phyloP scores from a whole-genome alignment of 2,329 filamentous ascomycete genomes.

The Fusarium poae region DNA sequence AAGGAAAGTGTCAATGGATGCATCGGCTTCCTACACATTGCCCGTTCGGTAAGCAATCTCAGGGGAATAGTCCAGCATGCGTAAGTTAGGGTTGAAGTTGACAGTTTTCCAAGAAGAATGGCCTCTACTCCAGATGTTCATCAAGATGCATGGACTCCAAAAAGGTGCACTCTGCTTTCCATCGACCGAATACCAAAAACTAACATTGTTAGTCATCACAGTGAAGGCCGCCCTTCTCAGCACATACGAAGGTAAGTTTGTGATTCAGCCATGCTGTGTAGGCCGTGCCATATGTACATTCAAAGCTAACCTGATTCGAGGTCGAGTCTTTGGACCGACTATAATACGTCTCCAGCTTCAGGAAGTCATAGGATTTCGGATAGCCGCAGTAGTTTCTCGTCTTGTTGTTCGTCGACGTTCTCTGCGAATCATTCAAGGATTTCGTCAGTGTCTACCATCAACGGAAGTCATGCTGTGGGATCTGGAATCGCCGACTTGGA shows the following conservation, averaged over 20 bases:
- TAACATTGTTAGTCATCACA: conserved; percentile 16
- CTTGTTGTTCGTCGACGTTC: conserved; percentile 61
- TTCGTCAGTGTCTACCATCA: conserved; percentile 66
- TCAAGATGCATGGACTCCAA: conserved; percentile 39
- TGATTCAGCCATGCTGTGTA: neutral
- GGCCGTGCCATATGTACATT: neutral
- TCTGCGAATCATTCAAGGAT: conserved; percentile 65
- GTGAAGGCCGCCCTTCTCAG: conserved; percentile 37
- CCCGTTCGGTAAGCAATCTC: conserved; percentile 45
- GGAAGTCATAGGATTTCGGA: conserved; percentile 57
- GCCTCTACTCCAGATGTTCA: conserved; percentile 40
- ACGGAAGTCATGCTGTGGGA: conserved; percentile 55
- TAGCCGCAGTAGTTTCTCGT: conserved; percentile 66
- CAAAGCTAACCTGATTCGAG: conserved; percentile 33
- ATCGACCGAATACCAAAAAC: neutral
- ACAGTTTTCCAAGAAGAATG: conserved; percentile 39
- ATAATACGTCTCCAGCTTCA: conserved; percentile 21
- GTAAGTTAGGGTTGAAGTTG: conserved; percentile 9
- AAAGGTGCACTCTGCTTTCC: conserved; percentile 31
- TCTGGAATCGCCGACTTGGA: conserved; percentile 57
- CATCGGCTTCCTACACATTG: conserved; percentile 43
- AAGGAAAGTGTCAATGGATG: conserved; percentile 52
- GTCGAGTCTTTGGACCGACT: conserved; percentile 44
- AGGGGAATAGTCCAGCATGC: neutral
- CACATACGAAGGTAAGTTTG: conserved; percentile 42